A percentile compares a stretch with the other conserved stretches of the same genome.
These are phyloP conservation scores for Colletotrichum karsti DNA, from an alignment of 2,329 filamentous ascomycete genomes.

Conservation along the genomic window DNA sequence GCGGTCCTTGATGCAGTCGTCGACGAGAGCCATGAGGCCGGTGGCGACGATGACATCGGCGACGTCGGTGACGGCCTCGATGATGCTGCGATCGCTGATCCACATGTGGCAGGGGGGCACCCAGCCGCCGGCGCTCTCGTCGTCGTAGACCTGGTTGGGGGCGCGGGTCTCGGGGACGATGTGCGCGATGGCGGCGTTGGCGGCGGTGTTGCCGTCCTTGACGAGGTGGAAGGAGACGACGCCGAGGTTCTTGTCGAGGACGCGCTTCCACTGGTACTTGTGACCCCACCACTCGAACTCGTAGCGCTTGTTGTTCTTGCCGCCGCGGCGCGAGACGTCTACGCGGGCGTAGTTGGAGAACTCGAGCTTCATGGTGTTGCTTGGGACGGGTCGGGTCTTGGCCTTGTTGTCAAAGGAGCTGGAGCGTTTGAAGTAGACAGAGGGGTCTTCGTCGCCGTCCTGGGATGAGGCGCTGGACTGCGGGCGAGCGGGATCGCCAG, in stretches of 20 bases:
- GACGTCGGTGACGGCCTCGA: constrained; percentile 78
- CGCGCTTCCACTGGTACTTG: constrained; percentile 84
- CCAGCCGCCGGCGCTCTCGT: constrained; percentile 85
- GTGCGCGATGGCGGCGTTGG: constrained; percentile 71
- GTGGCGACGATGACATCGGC: constrained; percentile 90
- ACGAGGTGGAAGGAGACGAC: constrained; percentile 83
- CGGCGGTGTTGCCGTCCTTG: constrained; percentile 65
- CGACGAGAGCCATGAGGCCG: constrained; percentile 87
- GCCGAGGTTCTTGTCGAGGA: constrained; percentile 72
- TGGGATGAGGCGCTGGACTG: constrained; percentile 45
- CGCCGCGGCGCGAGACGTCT: constrained; percentile 76
- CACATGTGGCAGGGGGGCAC: constrained; percentile 90
- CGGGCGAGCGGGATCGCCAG: constrained; percentile 44
- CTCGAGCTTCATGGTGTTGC: constrained; percentile 87
- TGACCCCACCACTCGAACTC: constrained; percentile 95
- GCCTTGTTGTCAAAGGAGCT: constrained; percentile 42
- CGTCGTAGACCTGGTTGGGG: constrained; percentile 73
- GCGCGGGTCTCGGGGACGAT: constrained; percentile 84
- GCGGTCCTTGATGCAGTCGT: constrained; percentile 86
- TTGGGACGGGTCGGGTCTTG: constrained; percentile 58
- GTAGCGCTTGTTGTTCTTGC: constrained; percentile 77
- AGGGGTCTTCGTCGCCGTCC: constrained; percentile 41
- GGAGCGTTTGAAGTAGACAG: constrained; percentile 35
- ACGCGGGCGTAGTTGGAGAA: constrained; percentile 98
- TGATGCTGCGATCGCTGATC: constrained; percentile 79